A percentile compares a stretch with the other conserved stretches of the same genome.
These are phyloP conservation scores for Tetratostichococcus sp. DNA, from an alignment of 139 green algal genomes.

Conservation along the genomic window DNA sequence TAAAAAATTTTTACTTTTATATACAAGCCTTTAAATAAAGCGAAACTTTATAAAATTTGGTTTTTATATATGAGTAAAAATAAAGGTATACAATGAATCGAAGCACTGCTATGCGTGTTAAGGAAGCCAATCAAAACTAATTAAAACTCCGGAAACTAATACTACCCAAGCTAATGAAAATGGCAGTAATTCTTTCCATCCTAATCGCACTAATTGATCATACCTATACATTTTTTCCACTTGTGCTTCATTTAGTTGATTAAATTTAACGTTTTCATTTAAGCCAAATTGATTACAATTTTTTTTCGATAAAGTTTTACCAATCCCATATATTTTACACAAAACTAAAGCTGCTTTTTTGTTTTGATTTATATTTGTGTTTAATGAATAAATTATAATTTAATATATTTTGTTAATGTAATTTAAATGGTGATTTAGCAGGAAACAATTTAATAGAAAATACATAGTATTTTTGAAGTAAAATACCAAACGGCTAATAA, in stretches of 20 bases:
- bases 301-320: constrained; percentile 31
- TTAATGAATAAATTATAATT: constrained; percentile 40
- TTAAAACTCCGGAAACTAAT: constrained; percentile 32
- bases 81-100: constrained; percentile 7
- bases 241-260: constrained; percentile 32
- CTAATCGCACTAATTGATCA: constrained; percentile 43
- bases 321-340: constrained; percentile 37
- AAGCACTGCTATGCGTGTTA: constrained; percentile 6
- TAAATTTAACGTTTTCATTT: constrained; percentile 33
- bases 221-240: constrained; percentile 34
- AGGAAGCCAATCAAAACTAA: constrained; percentile 43
- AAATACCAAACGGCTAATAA: constrained; percentile 3
- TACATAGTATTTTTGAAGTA: constrained; percentile 2
- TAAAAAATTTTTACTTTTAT: no score
- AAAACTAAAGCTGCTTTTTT: constrained; percentile 32
- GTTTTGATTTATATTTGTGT: constrained; percentile 38
- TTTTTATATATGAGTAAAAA: constrained; percentile 10
- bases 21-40: no score
- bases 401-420: constrained; percentile 11
- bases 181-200: constrained; percentile 66
- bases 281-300: constrained; percentile 42
- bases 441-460: constrained; percentile 2
- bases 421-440: neutral
- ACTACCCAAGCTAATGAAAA: constrained; percentile 54
- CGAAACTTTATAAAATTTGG: no score